phyloP scores from a whole-genome alignment of 148 eudicot species.

The Polygonum aviculare region DNA sequence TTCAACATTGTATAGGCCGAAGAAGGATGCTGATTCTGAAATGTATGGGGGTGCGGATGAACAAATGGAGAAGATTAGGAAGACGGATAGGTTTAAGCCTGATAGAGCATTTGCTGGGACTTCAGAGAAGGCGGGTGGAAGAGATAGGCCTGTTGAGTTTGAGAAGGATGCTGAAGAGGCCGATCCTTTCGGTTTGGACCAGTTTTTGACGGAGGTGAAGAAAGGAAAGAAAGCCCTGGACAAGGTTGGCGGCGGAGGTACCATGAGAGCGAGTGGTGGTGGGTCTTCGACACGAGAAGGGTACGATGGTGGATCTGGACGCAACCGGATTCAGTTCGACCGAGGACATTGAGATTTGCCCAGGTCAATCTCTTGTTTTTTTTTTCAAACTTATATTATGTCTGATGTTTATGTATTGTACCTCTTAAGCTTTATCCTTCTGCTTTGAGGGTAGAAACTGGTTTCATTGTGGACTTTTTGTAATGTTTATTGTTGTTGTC shows the following conservation, averaged over 20 bases:
- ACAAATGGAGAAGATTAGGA: constrained; percentile 32
- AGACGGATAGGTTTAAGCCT: constrained; percentile 48
- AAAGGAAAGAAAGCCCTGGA: constrained; percentile 66
- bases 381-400: neutral
- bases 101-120: constrained; percentile 63
- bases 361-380: neutral
- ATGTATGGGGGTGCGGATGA: constrained; percentile 77
- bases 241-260: constrained; percentile 62
- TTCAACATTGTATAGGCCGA: constrained; percentile 67
- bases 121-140: constrained; percentile 46
- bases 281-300: constrained; percentile 65
- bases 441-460: neutral
- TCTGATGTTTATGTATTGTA: neutral
- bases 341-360: constrained; percentile 24
- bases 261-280: constrained; percentile 72
- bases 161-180: constrained; percentile 70
- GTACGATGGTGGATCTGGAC: constrained; percentile 44
- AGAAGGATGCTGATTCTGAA: constrained; percentile 60
- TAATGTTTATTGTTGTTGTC: neutral
- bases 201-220: constrained; percentile 72
- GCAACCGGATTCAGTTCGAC: constrained; percentile 51
- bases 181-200: constrained; percentile 77
- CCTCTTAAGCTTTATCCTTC: neutral
- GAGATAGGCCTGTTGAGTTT: constrained; percentile 75
- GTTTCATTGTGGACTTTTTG: neutral